phyloP scores from a whole-genome alignment of 345 rosid genomes.

The Eucalyptus camaldulensis region DNA sequence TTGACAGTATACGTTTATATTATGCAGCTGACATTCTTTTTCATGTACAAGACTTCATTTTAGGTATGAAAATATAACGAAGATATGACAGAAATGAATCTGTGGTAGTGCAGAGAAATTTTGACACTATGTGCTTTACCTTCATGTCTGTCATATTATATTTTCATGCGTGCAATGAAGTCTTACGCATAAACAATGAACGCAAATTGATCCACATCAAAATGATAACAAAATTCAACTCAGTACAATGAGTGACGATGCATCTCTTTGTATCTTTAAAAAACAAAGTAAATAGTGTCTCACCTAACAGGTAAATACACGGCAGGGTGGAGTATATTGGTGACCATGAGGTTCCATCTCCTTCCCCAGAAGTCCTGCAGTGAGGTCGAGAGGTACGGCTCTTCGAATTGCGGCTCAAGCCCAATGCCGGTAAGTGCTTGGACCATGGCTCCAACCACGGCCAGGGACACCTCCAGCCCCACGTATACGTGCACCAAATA shows the following conservation, averaged over 20 bases:
- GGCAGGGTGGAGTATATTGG: slow-evolving; percentile 39
- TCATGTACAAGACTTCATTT: background rate
- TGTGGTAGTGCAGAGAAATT: background rate
- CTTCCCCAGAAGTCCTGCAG: slow-evolving; percentile 76
- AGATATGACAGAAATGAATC: background rate
- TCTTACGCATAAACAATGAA: background rate
- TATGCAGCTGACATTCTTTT: background rate
- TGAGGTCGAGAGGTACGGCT: slow-evolving; percentile 52
- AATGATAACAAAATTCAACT: background rate
- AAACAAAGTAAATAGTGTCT: background rate
- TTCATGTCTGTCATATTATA: background rate
- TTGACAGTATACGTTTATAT: background rate
- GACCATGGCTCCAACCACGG: slow-evolving; percentile 17
- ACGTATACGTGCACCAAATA: slow-evolving; percentile 28
- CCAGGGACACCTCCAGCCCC: slow-evolving; percentile 25
- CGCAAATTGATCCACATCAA: background rate
- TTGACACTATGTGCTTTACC: background rate
- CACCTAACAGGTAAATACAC: slow-evolving; percentile 32
- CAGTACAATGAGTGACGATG: background rate
- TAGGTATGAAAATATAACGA: background rate
- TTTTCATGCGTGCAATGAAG: background rate
- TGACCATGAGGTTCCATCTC: slow-evolving; percentile 62
- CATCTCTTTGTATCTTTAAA: background rate
- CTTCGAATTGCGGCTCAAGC: slow-evolving; percentile 44
- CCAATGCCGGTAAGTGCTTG: slow-evolving; percentile 8